These are phyloP conservation scores for Erodium maritimum DNA, from an alignment of 345 rosid genomes.

Conservation along the genomic window DNA sequence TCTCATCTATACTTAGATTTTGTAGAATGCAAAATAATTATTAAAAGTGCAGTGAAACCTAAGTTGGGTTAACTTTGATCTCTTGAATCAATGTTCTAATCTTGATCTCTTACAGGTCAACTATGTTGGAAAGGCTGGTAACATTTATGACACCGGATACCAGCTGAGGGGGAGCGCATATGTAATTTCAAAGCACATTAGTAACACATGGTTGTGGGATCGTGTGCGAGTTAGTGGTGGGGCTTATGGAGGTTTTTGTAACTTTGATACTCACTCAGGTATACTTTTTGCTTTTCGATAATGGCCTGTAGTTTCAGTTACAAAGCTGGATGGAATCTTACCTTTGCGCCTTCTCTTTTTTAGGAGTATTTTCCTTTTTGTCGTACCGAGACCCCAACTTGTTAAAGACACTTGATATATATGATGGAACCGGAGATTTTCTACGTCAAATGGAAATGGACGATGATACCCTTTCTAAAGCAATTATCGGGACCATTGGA, in stretches of 20 bases:
- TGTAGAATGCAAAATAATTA: no score
- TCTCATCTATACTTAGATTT: no score
- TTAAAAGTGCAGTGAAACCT: no score
- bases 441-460: conserved; percentile 72
- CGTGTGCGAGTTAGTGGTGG: conserved; percentile 96
- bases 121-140: conserved; percentile 92
- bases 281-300: conserved; percentile 2
- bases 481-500: conserved; percentile 93
- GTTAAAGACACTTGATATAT: conserved; percentile 76
- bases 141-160: conserved; percentile 65
- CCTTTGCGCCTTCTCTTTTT: conserved; percentile 8
- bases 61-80: not conserved
- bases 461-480: conserved; percentile 73
- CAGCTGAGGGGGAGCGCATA: conserved; percentile 79
- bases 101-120: conserved; percentile 51
- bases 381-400: conserved; percentile 94
- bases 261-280: conserved; percentile 95
- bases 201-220: conserved; percentile 96
- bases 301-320: conserved; percentile 1
- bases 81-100: not conserved
- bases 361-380: conserved; percentile 75
- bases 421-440: conserved; percentile 78
- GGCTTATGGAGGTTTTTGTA: conserved; percentile 95
- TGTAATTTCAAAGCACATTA: conserved; percentile 80
- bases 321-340: conserved; percentile 3